Base-by-base conservation (phyloP, 2,329 filamentous ascomycete species). In the Pezicula neosporulosa region DNA sequence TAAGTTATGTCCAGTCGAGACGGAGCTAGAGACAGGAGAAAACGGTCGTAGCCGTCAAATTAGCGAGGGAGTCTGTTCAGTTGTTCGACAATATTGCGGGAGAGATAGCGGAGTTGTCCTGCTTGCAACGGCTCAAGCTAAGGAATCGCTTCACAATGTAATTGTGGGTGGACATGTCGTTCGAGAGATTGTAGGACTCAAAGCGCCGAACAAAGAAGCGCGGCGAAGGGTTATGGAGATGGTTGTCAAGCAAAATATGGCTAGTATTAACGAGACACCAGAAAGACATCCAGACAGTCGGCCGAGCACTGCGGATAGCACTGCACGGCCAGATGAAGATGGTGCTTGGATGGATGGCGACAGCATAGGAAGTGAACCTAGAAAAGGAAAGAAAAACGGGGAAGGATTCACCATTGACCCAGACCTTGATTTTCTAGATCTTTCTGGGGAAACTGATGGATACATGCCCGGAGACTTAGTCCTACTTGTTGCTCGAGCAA, bases 381-480 rank as follows among this genome's bases (percentile, higher is more conserved):
- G 65, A 44, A 71, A 71, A 35, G 63, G 68, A 13, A 61, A 60
- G 7, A 62, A 70, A 59, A 67, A 63, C 49, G 30, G 9, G 27
- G 80, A 81, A 48, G 87, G 86, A 0, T 94, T 96, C 62, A 71
- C 86, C 1, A 73, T 96, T 6, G 87, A 91, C 52, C 73, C 82
- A 0, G 81, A 87, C 45, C 81, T 99, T 9, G 94, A 99, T 67
- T 89, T 97, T 52, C 81, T 97, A 8, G 93, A 97, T 56, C 80
- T 99, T 50, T 91, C 95, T 16, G 92, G 94, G 1, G 87, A 93
- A 60, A 97, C 93, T 0, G 94, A 99, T 65, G 94, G 94, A 1
- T 99, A 97, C 66, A 97, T 97, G 92, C 93, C 94, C 1, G 94
- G 92, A 3, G 94, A 99, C 68, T 77, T 99, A 36, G 85, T 87